Conservation (phyloP, 805 yeast genomes). For the Dipodascus albidus region DNA sequence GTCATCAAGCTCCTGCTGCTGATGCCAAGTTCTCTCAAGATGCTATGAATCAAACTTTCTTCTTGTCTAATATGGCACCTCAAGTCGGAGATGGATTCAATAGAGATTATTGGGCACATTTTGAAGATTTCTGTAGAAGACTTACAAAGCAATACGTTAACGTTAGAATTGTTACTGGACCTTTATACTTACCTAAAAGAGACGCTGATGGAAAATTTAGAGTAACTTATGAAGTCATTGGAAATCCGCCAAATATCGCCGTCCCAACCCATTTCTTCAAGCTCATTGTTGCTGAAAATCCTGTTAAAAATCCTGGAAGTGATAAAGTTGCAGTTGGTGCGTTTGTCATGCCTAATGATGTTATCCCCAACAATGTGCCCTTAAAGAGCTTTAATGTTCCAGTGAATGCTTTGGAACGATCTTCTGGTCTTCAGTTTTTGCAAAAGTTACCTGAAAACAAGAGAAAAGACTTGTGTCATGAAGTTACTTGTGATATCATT, state of each 20-base stretch:
- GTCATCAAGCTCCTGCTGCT: conserved; percentile 97
- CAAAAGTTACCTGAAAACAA: conserved; percentile 50
- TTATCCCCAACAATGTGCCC: conserved; percentile 59
- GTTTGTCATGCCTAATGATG: conserved; percentile 85
- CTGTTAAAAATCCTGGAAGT: conserved; percentile 27
- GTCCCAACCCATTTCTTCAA: conserved; percentile 98
- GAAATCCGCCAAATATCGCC: conserved; percentile 91
- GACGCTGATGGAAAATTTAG: conserved; percentile 76
- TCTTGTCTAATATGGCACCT: conserved; percentile 83
- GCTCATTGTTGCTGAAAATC: conserved; percentile 71
- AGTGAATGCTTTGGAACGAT: conserved; percentile 74
- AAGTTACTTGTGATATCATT: conserved; percentile 65
- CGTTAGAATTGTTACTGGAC: conserved; percentile 88
- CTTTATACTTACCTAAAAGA: conserved; percentile 72
- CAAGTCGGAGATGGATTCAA: conserved; percentile 98
- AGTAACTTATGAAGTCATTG: conserved; percentile 85
- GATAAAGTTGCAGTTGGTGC: conserved; percentile 69
- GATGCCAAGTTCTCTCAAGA: conserved; percentile 81
- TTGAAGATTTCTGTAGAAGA: conserved; percentile 78
- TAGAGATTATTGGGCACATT: conserved; percentile 96
- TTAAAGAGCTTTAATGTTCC: conserved; percentile 77
- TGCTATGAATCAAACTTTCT: conserved; percentile 94
- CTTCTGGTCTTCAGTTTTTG: conserved; percentile 75
- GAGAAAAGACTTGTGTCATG: conserved; percentile 60
- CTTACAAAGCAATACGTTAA: conserved; percentile 59